Evolutionary conservation across 768 basidiomycete genomes (phyloP).

Genomic region (Lanmaoa pseudosensibilis): DNA sequence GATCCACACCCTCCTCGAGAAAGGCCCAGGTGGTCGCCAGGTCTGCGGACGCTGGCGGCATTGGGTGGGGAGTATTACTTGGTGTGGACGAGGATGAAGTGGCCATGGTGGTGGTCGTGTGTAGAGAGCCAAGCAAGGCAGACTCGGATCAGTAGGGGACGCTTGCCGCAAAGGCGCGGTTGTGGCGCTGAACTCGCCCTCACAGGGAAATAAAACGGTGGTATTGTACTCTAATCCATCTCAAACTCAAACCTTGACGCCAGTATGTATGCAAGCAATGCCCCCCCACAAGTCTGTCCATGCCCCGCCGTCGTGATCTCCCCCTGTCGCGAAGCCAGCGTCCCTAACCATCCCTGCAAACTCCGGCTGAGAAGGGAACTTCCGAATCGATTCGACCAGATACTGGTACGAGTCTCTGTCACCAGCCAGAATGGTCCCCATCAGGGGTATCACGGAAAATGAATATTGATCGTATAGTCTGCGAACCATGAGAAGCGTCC

Average conservation of each 20-base stretch:
- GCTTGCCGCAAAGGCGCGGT: constrained; percentile 26
- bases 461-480: constrained; percentile 96
- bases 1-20: constrained; percentile 83
- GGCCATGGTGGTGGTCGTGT: constrained; percentile 35
- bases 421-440: constrained; percentile 95
- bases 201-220: neutral
- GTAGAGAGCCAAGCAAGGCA: constrained; percentile 13
- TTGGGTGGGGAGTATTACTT: constrained; percentile 40
- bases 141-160: constrained; percentile 11
- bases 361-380: constrained; percentile 84
- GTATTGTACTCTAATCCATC: neutral
- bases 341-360: constrained; percentile 89
- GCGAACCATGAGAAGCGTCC: constrained; percentile 7
- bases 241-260: constrained; percentile 74
- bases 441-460: constrained; percentile 89
- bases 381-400: constrained; percentile 94
- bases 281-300: constrained; percentile 89
- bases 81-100: constrained; percentile 32
- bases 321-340: constrained; percentile 77
- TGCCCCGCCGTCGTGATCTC: constrained; percentile 74
- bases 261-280: constrained; percentile 82
- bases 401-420: constrained; percentile 97
- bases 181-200: constrained; percentile 26
- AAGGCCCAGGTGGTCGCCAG: constrained; percentile 85
- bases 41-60: constrained; percentile 71